phyloP scores from a whole-genome alignment of 2,329 filamentous ascomycete genomes.

The Paraconiothyrium sp. region DNA sequence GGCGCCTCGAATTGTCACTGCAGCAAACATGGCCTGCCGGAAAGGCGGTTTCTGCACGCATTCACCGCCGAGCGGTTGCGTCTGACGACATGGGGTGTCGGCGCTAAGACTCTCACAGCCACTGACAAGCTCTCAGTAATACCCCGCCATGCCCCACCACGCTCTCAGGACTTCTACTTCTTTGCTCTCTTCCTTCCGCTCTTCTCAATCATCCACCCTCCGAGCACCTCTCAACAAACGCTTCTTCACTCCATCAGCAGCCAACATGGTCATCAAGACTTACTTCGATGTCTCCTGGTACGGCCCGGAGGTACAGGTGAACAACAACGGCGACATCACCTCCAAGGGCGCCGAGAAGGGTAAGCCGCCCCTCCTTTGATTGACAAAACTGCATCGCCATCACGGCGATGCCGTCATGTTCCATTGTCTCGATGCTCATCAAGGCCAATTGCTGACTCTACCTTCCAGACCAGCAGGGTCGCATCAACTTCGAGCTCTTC shows the following conservation, averaged over 20 bases:
- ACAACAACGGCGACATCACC: slow-evolving; percentile 63
- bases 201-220: slow-evolving; percentile 35
- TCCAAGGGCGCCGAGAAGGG: slow-evolving; percentile 61
- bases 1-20: slow-evolving; percentile 12
- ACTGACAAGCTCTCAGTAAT: slow-evolving; percentile 20
- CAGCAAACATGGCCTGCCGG: slow-evolving; percentile 16
- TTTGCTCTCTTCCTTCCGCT: slow-evolving; percentile 46
- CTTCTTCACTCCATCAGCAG: slow-evolving; percentile 70
- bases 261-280: slow-evolving; percentile 79
- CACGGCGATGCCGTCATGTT: slow-evolving; percentile 23
- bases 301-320: slow-evolving; percentile 74
- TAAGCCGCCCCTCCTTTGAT: slow-evolving; percentile 56
- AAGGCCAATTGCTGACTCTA: slow-evolving; percentile 31
- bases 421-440: slow-evolving; percentile 11
- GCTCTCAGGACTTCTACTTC: slow-evolving; percentile 43
- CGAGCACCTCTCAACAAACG: slow-evolving; percentile 56
- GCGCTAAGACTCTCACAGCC: slow-evolving; percentile 31
- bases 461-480: slow-evolving; percentile 72
- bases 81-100: slow-evolving; percentile 26
- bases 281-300: slow-evolving; percentile 79
- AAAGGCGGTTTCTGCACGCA: slow-evolving; percentile 14
- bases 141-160: slow-evolving; percentile 61
- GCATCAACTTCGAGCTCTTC: slow-evolving; percentile 90
- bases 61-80: slow-evolving; percentile 20
- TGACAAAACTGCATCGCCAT: slow-evolving; percentile 13